Conservation (phyloP, 192 early-diverging fungal genomes). For the Umbelopsis isabellina region DNA sequence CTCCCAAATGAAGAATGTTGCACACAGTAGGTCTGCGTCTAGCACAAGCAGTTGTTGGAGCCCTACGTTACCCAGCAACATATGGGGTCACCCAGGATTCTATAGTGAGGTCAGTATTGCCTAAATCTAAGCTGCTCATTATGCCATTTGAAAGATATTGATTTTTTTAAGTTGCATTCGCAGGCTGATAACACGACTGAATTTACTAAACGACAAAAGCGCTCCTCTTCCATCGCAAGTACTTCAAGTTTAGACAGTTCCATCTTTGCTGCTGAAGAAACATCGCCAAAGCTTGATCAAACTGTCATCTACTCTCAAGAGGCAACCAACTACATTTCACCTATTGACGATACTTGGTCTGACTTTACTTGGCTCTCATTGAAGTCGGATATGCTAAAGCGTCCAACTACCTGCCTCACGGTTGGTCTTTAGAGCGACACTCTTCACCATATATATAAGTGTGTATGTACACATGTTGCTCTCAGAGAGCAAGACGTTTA, state of each 20-base stretch:
- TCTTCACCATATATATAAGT: too few relatives aligned
- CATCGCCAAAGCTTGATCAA: not conserved
- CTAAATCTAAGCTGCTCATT: not conserved
- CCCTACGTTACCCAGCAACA: not conserved
- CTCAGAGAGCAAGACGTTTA: too few relatives aligned
- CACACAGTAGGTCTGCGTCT: constrained; percentile 15
- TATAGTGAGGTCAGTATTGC: constrained; percentile 5
- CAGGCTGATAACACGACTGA: not conserved
- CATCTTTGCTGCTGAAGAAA: constrained; percentile 7
- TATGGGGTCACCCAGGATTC: constrained; percentile 1
- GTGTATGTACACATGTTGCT: too few relatives aligned
- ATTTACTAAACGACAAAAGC: constrained; percentile 1
- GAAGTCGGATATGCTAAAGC: constrained; percentile 6
- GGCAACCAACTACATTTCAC: not conserved
- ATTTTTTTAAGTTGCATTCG: not conserved
- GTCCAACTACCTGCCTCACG: not conserved
- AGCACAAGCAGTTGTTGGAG: constrained; percentile 7
- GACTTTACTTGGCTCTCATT: constrained; percentile 1
- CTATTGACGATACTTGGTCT: not conserved
- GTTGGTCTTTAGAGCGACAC: not conserved
- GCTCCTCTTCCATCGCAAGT: constrained; percentile 8
- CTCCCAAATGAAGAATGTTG: constrained; percentile 19
- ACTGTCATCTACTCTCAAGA: not conserved
- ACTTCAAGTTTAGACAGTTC: constrained; percentile 11
- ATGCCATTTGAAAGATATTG: not conserved